Base-by-base conservation (phyloP, 176 grass and related monocot genomes). In the Eleusine indica region DNA sequence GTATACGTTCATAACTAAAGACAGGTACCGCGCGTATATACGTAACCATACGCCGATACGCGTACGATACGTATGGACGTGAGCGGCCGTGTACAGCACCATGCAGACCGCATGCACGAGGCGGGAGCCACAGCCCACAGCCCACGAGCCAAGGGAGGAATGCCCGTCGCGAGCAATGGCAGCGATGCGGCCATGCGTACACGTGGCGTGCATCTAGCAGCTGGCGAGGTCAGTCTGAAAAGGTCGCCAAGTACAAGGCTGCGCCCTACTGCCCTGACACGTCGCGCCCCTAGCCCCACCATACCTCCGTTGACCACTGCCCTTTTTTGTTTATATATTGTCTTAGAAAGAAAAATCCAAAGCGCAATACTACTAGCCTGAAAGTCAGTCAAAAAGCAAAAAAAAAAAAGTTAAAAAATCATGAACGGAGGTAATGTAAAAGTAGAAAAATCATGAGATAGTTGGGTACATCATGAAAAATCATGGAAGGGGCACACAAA, bases 61-160 rank as follows among this genome's bases (percentile, higher is more conserved):
- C 5, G 15, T 61, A 52, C 61, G 6, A 12, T 19, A 69, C 60
- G 74, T 83, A 66, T 58, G 61, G 47, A 54, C 32, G 70, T 81
- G 66, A 81, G 38, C 0, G 41, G 9, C 10, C 21, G 88, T 86
- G 73, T 82, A 90, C 88, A 90, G 84, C 74, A 25, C 74, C 84
- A 90, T 86, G 84, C 88, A 79, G 51, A 41, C 60, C 12, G 83
- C 88, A 90, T 82, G 88, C 66, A 81, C 56, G 37, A 82, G 57
- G 88, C 83, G 78, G 78, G 88, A 89, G 77, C 30, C 63, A 74
- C 62, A 48, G 75, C 19, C 66, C 11, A 13, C 6, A 8, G 41
- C 42, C 42, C 42, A 35, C 42, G 9, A 9, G 6, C 12, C 48
- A 51, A 51, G 0, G 15, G 51, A 18, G 52, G 16, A 18, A 15